These are phyloP conservation scores for Coniochaeta sp. DNA, from an alignment of 2,329 filamentous ascomycete species.

Conservation along the genomic window DNA sequence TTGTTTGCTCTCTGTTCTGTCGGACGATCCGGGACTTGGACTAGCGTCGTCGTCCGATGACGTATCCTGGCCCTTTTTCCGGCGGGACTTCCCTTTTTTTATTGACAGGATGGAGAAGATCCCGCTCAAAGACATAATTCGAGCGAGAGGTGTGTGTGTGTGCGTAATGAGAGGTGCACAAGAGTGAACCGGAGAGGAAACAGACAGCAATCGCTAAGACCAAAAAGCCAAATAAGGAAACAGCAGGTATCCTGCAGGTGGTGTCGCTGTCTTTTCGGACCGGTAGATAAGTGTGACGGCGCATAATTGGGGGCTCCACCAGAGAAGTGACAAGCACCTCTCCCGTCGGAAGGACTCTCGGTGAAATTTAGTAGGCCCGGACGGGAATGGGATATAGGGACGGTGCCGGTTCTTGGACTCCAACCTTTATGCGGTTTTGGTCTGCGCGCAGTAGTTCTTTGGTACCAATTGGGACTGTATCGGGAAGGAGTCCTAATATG, in stretches of 20 bases:
- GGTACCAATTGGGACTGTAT: no score
- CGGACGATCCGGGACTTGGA: background rate
- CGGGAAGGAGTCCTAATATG: no score
- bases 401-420: background rate
- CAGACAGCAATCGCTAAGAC: background rate
- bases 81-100: background rate
- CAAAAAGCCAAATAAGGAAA: background rate
- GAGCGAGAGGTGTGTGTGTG: no score
- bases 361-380: conserved; percentile 2
- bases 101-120: background rate
- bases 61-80: conserved; percentile 1
- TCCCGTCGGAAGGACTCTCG: conserved; percentile 1
- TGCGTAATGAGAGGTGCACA: background rate
- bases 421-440: background rate
- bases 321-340: background rate
- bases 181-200: background rate
- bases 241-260: background rate
- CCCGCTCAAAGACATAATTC: background rate
- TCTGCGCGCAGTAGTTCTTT: background rate
- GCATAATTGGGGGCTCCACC: conserved; percentile 2
- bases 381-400: background rate
- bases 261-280: conserved; percentile 1
- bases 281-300: background rate
- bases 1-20: background rate
- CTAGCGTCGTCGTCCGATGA: background rate